phyloP scores from a whole-genome alignment of 345 rosid genomes.

The Geranium brycei region DNA sequence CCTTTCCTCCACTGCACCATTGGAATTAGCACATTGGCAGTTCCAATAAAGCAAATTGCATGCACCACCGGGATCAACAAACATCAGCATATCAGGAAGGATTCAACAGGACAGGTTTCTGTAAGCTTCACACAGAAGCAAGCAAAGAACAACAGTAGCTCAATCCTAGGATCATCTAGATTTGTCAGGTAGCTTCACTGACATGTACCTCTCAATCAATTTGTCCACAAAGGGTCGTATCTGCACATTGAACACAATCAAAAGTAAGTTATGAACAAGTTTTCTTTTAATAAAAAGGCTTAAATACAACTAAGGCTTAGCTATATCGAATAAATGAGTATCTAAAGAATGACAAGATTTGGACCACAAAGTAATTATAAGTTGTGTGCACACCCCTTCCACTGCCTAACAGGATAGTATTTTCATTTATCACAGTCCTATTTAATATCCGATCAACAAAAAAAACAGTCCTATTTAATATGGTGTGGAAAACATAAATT shows the following conservation, averaged over 20 bases:
- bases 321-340: neutral
- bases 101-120: constrained; percentile 2
- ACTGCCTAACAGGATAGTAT: neutral
- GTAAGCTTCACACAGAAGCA: constrained; percentile 4
- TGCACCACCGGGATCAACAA: too few species aligned
- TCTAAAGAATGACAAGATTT: neutral
- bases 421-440: neutral
- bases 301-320: neutral
- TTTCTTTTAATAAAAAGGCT: neutral
- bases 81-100: too few species aligned
- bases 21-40: neutral
- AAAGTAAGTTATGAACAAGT: neutral
- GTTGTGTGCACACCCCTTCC: neutral
- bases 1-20: constrained; percentile 12
- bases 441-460: too few species aligned
- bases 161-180: constrained; percentile 32
- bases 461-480: neutral
- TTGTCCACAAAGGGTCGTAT: constrained; percentile 94
- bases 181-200: constrained; percentile 36
- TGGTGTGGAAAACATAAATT: neutral
- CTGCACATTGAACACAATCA: constrained; percentile 39
- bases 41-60: too few species aligned
- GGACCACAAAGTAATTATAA: neutral
- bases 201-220: constrained; percentile 83
- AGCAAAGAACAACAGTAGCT: constrained; percentile 10